Percentiles rank a stretch among this genome's conserved stretches.
Evolutionary conservation across 225 moss, liverwort and hornwort genomes (phyloP).

Genomic region (Sphagnum tenellum): DNA sequence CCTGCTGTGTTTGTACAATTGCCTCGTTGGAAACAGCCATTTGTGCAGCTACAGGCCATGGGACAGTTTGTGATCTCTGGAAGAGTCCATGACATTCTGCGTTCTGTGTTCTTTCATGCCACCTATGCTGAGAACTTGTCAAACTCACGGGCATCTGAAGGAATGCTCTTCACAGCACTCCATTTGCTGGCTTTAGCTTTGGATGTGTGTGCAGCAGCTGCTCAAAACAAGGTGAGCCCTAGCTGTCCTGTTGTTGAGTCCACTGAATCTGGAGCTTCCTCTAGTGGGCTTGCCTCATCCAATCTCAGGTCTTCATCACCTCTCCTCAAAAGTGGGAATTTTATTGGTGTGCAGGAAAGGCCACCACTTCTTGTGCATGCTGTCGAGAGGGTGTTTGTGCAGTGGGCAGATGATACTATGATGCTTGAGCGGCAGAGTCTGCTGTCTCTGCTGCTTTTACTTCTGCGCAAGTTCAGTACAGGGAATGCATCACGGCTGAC

Average conservation of each 20-base stretch:
- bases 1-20: slow-evolving; percentile 76
- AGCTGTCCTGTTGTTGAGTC: slow-evolving; percentile 3
- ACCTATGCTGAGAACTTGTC: slow-evolving; percentile 43
- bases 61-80: slow-evolving; percentile 57
- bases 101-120: slow-evolving; percentile 66
- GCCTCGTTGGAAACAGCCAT: slow-evolving; percentile 73
- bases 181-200: slow-evolving; percentile 81
- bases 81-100: slow-evolving; percentile 65
- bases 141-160: slow-evolving; percentile 75
- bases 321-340: slow-evolving; percentile 14
- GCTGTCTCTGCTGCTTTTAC: slow-evolving; percentile 65
- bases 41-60: slow-evolving; percentile 46
- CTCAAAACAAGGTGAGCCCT: slow-evolving; percentile 13
- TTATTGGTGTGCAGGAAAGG: slow-evolving; percentile 22
- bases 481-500: slow-evolving; percentile 24
- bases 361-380: slow-evolving; percentile 50
- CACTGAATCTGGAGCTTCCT: slow-evolving; percentile 4
- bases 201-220: slow-evolving; percentile 43
- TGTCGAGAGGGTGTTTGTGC: slow-evolving; percentile 37
- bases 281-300: slow-evolving; percentile 5
- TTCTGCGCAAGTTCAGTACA: slow-evolving; percentile 50
- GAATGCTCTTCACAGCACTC: slow-evolving; percentile 62
- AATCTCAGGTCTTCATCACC: slow-evolving; percentile 11
- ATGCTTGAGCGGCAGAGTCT: slow-evolving; percentile 56
- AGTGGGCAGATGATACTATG: slow-evolving; percentile 29